Percentiles rank a stretch among this genome's conserved stretches.
phyloP scores from a whole-genome alignment of 2,329 filamentous ascomycete genomes.

The Grosmannia serpens region DNA sequence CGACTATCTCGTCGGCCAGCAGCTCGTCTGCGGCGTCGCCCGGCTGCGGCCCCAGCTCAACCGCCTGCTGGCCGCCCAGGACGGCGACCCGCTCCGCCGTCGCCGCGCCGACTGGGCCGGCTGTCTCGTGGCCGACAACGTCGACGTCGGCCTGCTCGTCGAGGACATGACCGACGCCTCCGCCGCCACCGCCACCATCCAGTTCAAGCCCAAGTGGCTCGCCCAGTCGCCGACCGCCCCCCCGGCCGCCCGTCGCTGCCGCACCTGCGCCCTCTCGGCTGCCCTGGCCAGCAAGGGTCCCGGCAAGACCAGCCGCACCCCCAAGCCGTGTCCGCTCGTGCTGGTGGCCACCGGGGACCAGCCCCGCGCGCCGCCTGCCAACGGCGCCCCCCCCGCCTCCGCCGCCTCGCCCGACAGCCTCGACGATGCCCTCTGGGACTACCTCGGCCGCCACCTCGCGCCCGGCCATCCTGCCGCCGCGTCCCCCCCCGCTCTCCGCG shows the following conservation, averaged over 20 bases:
- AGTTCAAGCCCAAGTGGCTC: conserved; percentile 83
- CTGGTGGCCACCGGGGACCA: conserved; percentile 4
- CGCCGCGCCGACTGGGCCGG: conserved; percentile 32
- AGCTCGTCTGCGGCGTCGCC: conserved; percentile 35
- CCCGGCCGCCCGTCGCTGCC: conserved; percentile 48
- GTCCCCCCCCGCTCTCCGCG: conserved; percentile 15
- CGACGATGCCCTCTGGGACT: conserved; percentile 1
- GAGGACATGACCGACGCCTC: conserved; percentile 50
- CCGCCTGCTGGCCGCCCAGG: conserved; percentile 32
- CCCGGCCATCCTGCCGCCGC: conserved; percentile 13
- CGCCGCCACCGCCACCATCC: conserved; percentile 32
- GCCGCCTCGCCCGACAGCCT: not conserved
- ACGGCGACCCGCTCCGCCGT: conserved; percentile 12
- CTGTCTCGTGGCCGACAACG: conserved; percentile 39
- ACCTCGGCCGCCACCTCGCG: conserved; percentile 22
- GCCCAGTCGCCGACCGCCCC: conserved; percentile 65
- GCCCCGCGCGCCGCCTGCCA: not conserved
- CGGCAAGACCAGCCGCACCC: conserved; percentile 5
- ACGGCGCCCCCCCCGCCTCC: too few species aligned
- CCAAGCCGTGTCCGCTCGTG: conserved; percentile 13
- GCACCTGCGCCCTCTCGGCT: conserved; percentile 55
- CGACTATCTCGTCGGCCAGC: conserved; percentile 42
- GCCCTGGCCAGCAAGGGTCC: not conserved
- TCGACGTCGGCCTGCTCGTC: conserved; percentile 57
- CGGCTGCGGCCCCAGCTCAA: conserved; percentile 39